Evolutionary conservation across 2,329 filamentous ascomycete genomes (phyloP), one percentile per base, ranked within the genome.

Genomic region (Nothophoma quercina): DNA sequence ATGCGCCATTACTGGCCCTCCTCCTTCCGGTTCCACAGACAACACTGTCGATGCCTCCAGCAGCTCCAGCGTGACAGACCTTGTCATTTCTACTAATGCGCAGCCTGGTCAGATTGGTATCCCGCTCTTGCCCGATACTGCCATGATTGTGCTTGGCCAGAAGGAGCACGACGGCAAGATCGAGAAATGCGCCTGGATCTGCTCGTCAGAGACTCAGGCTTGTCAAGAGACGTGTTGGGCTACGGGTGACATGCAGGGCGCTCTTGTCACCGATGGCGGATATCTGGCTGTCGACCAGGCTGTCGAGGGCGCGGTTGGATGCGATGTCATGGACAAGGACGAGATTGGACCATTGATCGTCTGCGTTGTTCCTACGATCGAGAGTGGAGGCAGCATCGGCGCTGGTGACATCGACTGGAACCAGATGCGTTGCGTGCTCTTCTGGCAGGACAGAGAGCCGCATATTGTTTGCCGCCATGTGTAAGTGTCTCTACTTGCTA

Each of bases 111-210:
- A 29, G 16, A 13, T 49, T 18, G 30, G 16, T 25, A n/a, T 42
- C 23, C n/a, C 36, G 2, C 25, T 49, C 7, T 2, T 7, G 2
- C 30, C 33, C 1, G 30, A 19, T 8, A 36, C 19, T 7, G 30
- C 15, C 19, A 30, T 26, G 1, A 15, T 50, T 2, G 21, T 50
- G 2, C 13, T 35, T 8, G 26, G n/a, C 10, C 19, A 30, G 16
- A 29, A 18, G 5, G 7, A 2, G 4, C 6, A 13, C 9, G 23
- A 36, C 3, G 9, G 21, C 16, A 10, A 35, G 18, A 12, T 21
- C n/a, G 16, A 41, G 23, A 26, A 25, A 12, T 50, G 46, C 19
- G 40, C 25, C 7, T 50, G 46, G 46, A 8, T 36, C 6, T 50
- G 46, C 38, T 42, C 32, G 19, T 23, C 23, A 16, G 23, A 12